phyloP scores from a whole-genome alignment of 73 alveolate genomes.

The Tetrahymena borealis region DNA sequence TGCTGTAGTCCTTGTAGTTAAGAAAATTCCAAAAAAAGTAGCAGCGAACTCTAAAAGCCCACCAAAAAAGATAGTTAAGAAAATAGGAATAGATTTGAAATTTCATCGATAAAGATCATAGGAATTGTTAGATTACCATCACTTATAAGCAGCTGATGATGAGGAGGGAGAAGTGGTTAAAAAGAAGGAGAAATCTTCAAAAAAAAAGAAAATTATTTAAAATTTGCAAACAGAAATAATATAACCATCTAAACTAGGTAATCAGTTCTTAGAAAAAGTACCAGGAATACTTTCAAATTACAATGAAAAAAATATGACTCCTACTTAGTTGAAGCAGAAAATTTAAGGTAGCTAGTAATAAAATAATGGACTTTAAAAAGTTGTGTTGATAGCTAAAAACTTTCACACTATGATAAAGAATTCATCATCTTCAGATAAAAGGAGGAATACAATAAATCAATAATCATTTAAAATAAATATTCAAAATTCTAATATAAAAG shows the following conservation, averaged over 20 bases:
- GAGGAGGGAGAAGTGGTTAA: neutral
- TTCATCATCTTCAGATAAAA: neutral
- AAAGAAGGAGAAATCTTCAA: neutral
- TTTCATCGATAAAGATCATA: neutral
- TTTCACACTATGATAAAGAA: neutral
- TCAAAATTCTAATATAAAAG: no score
- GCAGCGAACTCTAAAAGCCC: neutral
- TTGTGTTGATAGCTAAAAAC: neutral
- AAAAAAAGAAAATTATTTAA: neutral
- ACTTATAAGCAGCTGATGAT: neutral
- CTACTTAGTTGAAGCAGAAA: neutral
- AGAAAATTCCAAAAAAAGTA: neutral
- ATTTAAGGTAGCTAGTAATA: neutral
- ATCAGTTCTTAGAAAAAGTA: neutral
- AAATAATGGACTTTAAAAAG: neutral
- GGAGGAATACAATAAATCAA: no score
- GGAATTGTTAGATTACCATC: neutral
- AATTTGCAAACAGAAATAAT: neutral
- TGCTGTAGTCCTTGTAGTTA: neutral
- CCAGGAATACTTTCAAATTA: neutral
- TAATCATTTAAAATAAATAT: no score
- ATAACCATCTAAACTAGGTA: neutral
- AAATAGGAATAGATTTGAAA: neutral
- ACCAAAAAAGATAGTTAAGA: neutral
- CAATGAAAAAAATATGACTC: neutral